These are phyloP conservation scores for Suillus americanus DNA, from an alignment of 768 basidiomycete species.

Conservation along the genomic window DNA sequence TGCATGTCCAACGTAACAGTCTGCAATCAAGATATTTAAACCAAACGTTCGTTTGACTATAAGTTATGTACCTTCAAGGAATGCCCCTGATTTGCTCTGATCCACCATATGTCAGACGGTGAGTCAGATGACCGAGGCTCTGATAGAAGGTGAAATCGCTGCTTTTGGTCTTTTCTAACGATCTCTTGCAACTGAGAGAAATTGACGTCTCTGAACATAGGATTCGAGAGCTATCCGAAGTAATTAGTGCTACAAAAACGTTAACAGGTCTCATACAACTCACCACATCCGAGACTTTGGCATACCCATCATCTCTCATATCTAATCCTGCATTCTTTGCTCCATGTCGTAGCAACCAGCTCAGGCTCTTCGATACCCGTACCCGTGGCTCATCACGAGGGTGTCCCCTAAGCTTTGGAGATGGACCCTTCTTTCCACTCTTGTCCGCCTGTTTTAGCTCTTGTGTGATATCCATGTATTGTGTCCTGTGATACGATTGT, in stretches of 20 bases:
- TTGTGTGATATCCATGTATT: conserved; percentile 6
- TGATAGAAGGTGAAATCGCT: conserved; percentile 56
- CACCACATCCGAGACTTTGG: conserved; percentile 81
- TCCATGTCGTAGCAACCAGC: conserved; percentile 91
- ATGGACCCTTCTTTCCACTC: conserved; percentile 14
- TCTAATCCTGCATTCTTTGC: conserved; percentile 71
- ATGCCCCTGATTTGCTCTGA: conserved; percentile 90
- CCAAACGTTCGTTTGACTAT: background rate
- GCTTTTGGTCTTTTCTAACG: conserved; percentile 67
- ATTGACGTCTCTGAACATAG: conserved; percentile 63
- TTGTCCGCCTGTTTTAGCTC: conserved; percentile 11
- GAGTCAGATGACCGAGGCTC: conserved; percentile 43
- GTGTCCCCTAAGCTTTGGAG: conserved; percentile 55
- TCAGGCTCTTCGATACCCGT: conserved; percentile 79
- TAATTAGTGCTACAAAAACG: conserved; percentile 9
- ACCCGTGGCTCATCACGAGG: conserved; percentile 67
- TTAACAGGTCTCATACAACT: conserved; percentile 28
- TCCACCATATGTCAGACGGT: conserved; percentile 65
- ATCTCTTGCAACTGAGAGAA: conserved; percentile 56
- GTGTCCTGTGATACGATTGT: background rate
- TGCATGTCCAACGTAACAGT: conserved; percentile 66
- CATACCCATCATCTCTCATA: conserved; percentile 85
- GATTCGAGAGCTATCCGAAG: conserved; percentile 58
- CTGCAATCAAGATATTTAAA: conserved; percentile 35
- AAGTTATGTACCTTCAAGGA: conserved; percentile 61